Evolutionary conservation across 257 asterid genomes (phyloP).

Genomic region (Solanum acaule): DNA sequence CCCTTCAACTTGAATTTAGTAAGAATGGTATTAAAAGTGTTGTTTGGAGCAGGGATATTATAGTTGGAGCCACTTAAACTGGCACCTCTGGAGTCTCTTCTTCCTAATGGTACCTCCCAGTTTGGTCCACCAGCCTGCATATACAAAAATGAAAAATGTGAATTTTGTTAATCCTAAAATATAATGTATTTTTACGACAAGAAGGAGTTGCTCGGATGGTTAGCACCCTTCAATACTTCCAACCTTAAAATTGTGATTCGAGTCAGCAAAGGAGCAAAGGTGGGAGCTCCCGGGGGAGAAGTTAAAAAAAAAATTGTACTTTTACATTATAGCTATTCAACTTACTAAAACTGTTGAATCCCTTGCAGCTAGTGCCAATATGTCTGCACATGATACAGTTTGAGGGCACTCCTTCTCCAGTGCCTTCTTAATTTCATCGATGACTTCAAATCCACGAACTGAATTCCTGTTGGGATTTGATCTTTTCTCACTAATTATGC

Average conservation of each 20-base stretch:
- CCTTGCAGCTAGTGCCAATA: conserved; percentile 71
- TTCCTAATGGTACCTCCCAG: conserved; percentile 81
- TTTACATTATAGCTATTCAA: not conserved
- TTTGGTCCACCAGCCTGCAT: conserved; percentile 66
- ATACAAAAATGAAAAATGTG: not conserved
- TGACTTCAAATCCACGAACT: conserved; percentile 69
- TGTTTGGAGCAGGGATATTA: conserved; percentile 89
- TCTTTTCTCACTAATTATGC: conserved; percentile 48
- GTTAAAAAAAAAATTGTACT: not conserved
- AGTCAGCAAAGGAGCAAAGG: not conserved
- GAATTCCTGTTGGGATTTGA: conserved; percentile 76
- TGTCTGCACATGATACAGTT: conserved; percentile 83
- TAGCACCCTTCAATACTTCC: not conserved
- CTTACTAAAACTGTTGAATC: conserved; percentile 73
- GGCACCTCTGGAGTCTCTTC: conserved; percentile 73
- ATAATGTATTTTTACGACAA: no score
- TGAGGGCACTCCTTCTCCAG: conserved; percentile 68
- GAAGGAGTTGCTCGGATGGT: not conserved
- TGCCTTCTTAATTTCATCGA: conserved; percentile 75
- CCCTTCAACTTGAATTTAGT: conserved; percentile 76
- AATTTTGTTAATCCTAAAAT: not conserved
- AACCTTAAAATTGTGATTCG: not conserved
- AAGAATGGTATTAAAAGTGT: conserved; percentile 78
- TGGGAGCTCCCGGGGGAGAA: not conserved
- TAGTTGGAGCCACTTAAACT: conserved; percentile 86